Conservation (phyloP, 257 asterid genomes). For the Eucommia ulmoides region DNA sequence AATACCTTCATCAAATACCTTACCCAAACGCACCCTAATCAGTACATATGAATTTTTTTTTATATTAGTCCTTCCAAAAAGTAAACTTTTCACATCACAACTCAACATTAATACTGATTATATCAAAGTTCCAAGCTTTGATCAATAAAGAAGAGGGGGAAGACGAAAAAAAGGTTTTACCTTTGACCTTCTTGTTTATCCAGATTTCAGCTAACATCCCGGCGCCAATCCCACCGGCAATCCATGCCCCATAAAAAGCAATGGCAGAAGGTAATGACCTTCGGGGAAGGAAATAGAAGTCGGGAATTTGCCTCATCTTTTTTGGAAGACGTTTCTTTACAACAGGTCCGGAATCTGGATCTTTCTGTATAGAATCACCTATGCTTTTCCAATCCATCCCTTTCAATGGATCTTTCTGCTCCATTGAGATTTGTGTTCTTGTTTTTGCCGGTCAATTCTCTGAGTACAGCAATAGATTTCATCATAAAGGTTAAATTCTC, state of each 20-base stretch:
- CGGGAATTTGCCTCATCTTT: conserved; percentile 68
- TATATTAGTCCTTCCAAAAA: no score
- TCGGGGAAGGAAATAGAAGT: conserved; percentile 71
- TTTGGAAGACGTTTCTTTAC: conserved; percentile 55
- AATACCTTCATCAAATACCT: no score
- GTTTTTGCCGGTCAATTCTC: not conserved
- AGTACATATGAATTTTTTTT: no score
- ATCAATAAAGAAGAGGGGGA: no score
- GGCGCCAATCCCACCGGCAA: conserved; percentile 79
- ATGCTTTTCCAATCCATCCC: conserved; percentile 55
- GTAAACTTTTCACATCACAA: not conserved
- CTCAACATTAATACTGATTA: not conserved
- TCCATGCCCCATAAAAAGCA: conserved; percentile 48
- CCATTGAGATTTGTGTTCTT: conserved; percentile 6
- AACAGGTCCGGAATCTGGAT: conserved; percentile 25
- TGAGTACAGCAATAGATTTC: not conserved
- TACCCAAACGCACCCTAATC: no score
- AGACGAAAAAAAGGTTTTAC: conserved; percentile 28
- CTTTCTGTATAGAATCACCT: conserved; percentile 23
- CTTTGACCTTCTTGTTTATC: conserved; percentile 75
- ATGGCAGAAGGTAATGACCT: conserved; percentile 34
- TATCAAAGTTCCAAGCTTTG: no score
- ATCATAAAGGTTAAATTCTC: not conserved
- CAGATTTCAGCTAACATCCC: conserved; percentile 72
- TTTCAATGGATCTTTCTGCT: conserved; percentile 32